Percentiles rank a stretch among this genome's conserved stretches.
phyloP scores from a whole-genome alignment of 208 protist genomes.

The Porcisia hertigi region DNA sequence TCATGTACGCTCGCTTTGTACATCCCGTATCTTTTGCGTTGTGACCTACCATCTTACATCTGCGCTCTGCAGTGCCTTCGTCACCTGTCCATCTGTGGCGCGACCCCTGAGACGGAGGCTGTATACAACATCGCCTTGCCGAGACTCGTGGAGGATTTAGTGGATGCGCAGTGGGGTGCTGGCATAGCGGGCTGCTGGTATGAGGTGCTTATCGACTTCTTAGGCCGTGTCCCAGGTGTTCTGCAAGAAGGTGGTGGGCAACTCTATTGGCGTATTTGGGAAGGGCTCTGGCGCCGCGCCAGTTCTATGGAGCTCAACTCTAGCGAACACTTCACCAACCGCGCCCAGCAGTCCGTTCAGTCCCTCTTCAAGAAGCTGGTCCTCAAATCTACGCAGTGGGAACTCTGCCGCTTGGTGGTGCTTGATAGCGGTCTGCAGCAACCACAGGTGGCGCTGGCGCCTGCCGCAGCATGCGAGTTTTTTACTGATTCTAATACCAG shows the following conservation, averaged over 20 bases:
- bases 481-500: background rate
- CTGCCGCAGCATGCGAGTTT: background rate
- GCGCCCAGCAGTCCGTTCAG: slow-evolving; percentile 3
- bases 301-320: slow-evolving; percentile 6
- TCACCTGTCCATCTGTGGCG: background rate
- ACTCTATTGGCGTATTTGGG: slow-evolving; percentile 24
- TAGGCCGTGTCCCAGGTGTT: slow-evolving; percentile 1
- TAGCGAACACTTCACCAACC: slow-evolving; percentile 3
- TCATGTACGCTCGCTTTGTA: slow-evolving; percentile 22
- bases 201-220: background rate
- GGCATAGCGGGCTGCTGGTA: slow-evolving; percentile 6
- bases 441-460: background rate
- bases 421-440: slow-evolving; percentile 14
- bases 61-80: slow-evolving; percentile 14
- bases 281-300: slow-evolving; percentile 27
- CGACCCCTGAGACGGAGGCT: slow-evolving; percentile 15
- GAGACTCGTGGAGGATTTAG: slow-evolving; percentile 26
- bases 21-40: slow-evolving; percentile 26
- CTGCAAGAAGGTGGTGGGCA: slow-evolving; percentile 2
- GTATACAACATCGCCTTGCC: slow-evolving; percentile 13
- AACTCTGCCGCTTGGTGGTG: slow-evolving; percentile 21
- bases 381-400: slow-evolving; percentile 20
- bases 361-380: slow-evolving; percentile 3
- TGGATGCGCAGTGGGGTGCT: slow-evolving; percentile 10
- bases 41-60: slow-evolving; percentile 23